Conservation (phyloP, 2,329 filamentous ascomycete genomes). For the Alternaria sp. region DNA sequence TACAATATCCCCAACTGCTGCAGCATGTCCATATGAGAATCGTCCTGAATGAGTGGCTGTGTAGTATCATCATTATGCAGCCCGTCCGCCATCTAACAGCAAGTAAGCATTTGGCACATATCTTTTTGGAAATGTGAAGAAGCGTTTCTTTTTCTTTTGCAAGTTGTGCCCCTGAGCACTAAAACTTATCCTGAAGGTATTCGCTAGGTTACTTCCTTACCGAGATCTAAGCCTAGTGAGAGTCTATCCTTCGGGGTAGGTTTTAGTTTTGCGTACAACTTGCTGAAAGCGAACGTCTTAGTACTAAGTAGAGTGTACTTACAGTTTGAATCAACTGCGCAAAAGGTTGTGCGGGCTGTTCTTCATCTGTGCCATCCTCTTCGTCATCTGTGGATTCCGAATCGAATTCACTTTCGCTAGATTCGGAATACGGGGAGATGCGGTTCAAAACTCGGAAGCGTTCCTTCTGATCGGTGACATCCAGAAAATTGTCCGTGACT, state of each 20-base stretch:
- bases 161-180: too few relatives aligned
- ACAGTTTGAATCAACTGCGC: constrained; percentile 3
- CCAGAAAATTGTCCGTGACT: constrained; percentile 19
- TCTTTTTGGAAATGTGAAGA: neutral
- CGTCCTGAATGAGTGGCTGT: neutral
- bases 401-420: constrained; percentile 5
- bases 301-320: neutral
- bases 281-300: neutral
- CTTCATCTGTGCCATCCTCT: constrained; percentile 4
- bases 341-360: neutral
- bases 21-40: neutral
- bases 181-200: too few relatives aligned
- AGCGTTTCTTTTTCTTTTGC: too few relatives aligned
- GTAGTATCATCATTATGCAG: neutral
- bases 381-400: neutral
- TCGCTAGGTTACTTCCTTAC: too few relatives aligned
- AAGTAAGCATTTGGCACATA: neutral
- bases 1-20: neutral
- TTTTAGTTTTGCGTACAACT: neutral
- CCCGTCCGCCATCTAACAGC: neutral
- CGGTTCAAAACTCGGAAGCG: constrained; percentile 15
- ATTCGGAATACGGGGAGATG: neutral
- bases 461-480: constrained; percentile 18
- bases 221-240: too few relatives aligned
- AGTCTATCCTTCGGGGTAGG: neutral